These are phyloP conservation scores for Elsinoe ampelina DNA, from an alignment of 2,329 filamentous ascomycete genomes.

Conservation along the genomic window DNA sequence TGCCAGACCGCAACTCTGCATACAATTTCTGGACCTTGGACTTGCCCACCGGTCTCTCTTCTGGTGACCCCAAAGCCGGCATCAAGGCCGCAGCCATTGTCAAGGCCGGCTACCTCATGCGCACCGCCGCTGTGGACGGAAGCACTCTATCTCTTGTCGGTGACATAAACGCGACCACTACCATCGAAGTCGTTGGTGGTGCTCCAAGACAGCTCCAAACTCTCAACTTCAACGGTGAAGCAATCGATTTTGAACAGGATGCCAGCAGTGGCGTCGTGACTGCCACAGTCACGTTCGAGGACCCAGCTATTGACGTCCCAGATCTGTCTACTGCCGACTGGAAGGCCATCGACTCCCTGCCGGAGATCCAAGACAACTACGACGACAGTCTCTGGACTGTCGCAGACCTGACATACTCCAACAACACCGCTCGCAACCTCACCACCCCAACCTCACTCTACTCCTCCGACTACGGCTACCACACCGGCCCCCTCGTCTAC, in stretches of 20 bases:
- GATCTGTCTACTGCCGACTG: constrained; percentile 48
- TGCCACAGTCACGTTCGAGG: constrained; percentile 42
- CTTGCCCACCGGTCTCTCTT: constrained; percentile 32
- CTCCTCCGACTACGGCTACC: constrained; percentile 63
- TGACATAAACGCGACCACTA: constrained; percentile 61
- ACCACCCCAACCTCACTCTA: constrained; percentile 57
- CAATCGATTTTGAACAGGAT: constrained; percentile 28
- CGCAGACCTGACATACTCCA: constrained; percentile 50
- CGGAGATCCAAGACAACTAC: constrained; percentile 55
- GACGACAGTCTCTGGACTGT: constrained; percentile 59
- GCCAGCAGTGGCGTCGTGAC: constrained; percentile 37
- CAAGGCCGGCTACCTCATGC: constrained; percentile 55
- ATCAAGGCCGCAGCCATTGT: constrained; percentile 44
- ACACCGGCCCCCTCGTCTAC: constrained; percentile 59
- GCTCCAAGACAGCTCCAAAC: constrained; percentile 43
- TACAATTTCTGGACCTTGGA: constrained; percentile 63
- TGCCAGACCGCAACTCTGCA: constrained; percentile 51
- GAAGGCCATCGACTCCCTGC: constrained; percentile 62
- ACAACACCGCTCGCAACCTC: constrained; percentile 49
- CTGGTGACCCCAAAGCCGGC: constrained; percentile 26
- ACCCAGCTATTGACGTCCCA: constrained; percentile 47
- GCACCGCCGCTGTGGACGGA: constrained; percentile 48
- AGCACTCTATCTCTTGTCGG: constrained; percentile 54
- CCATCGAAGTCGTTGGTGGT: constrained; percentile 59
- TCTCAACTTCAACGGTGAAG: constrained; percentile 53